A percentile compares a stretch with the other conserved stretches of the same genome.
Evolutionary conservation across 768 basidiomycete species (phyloP).

Genomic region (Coprinopsis sp.): DNA sequence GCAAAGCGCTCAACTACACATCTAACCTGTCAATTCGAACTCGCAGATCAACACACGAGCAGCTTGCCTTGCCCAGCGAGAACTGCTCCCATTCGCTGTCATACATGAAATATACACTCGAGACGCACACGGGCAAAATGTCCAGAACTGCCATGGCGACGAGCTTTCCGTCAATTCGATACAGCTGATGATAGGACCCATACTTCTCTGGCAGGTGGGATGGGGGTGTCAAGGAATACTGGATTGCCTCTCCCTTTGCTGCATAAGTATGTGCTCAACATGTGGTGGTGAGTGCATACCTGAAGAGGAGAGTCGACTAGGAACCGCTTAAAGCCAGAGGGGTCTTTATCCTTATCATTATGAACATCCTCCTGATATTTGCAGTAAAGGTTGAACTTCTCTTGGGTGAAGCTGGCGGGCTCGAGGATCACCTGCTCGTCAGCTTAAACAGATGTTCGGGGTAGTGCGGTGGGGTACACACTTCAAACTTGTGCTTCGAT

Average conservation of each 20-base stretch:
- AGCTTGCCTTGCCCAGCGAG: constrained; percentile 71
- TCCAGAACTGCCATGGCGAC: constrained; percentile 88
- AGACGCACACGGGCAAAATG: constrained; percentile 82
- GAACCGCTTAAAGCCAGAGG: constrained; percentile 61
- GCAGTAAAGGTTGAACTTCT: constrained; percentile 77
- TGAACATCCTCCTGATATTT: constrained; percentile 81
- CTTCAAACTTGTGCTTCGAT: constrained; percentile 57
- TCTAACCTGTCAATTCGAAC: neutral
- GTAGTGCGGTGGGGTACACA: constrained; percentile 19
- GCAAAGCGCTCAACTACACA: constrained; percentile 74
- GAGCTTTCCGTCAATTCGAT: constrained; percentile 74
- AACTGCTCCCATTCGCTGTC: constrained; percentile 62
- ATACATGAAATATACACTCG: constrained; percentile 86
- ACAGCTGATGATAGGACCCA: constrained; percentile 92
- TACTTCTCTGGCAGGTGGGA: constrained; percentile 66
- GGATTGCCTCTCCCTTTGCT: constrained; percentile 55
- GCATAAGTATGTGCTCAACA: neutral
- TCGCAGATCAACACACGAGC: neutral
- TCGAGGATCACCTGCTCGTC: constrained; percentile 63
- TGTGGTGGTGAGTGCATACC: constrained; percentile 35
- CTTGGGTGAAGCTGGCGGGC: constrained; percentile 66
- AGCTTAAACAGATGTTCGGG: neutral
- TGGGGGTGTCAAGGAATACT: constrained; percentile 45
- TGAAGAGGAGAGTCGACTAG: constrained; percentile 73
- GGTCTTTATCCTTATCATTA: constrained; percentile 51